phyloP scores from a whole-genome alignment of 2,329 filamentous ascomycete genomes.

The Diaporthe eres region DNA sequence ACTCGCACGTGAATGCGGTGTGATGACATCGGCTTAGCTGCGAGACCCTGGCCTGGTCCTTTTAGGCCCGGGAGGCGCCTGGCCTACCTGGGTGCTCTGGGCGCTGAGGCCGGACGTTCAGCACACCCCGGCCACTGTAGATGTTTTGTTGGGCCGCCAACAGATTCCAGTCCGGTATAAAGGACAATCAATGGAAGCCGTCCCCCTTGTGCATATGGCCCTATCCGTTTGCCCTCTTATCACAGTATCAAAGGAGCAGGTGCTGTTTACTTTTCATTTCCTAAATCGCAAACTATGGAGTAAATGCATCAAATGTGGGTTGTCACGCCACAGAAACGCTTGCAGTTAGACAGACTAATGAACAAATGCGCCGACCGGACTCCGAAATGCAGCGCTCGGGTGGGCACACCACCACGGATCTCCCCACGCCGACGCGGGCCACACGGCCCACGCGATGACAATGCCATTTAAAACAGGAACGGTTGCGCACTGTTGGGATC shows the following conservation, averaged over 20 bases:
- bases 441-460: conserved; percentile 9
- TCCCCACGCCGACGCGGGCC: conserved; percentile 20
- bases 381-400: conserved; percentile 32
- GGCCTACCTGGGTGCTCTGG: not conserved
- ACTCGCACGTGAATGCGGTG: not conserved
- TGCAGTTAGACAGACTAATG: not conserved
- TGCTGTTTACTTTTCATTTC: not conserved
- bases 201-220: not conserved
- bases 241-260: not conserved
- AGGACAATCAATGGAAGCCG: not conserved
- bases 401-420: conserved; percentile 26
- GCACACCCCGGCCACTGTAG: conserved; percentile 20
- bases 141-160: conserved; percentile 37
- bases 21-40: not conserved
- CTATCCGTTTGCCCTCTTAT: not conserved
- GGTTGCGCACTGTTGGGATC: not conserved
- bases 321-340: not conserved
- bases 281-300: not conserved
- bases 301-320: conserved; percentile 15
- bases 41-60: not conserved
- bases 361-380: conserved; percentile 37
- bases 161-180: conserved; percentile 16
- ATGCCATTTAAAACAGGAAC: conserved; percentile 6
- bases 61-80: not conserved
- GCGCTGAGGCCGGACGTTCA: not conserved